Percentiles rank a stretch among this genome's conserved stretches.
phyloP scores from a whole-genome alignment of 352 stramenopile genomes.

The Phytopythium ostracodes region DNA sequence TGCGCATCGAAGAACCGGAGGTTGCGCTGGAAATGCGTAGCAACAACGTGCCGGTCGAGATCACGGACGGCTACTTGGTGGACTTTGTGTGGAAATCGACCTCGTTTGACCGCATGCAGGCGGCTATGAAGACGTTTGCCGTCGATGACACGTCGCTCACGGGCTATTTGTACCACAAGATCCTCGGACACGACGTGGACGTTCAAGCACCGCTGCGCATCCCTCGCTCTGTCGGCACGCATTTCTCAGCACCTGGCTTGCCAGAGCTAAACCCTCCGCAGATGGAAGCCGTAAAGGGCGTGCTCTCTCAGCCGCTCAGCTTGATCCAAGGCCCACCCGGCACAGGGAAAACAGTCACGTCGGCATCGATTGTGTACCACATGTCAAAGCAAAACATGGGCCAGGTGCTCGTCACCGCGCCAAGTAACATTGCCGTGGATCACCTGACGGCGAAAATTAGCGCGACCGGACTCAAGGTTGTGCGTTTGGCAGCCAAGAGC shows the following conservation, averaged over 20 bases:
- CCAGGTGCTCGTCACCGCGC: constrained; percentile 98
- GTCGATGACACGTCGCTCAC: constrained; percentile 98
- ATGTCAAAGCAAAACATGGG: constrained; percentile 98
- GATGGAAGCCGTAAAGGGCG: constrained; percentile 92
- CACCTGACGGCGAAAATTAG: constrained; percentile 97
- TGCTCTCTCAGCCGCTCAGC: constrained; percentile 96
- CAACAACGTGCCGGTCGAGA: constrained; percentile 85
- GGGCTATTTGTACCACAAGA: constrained; percentile 99
- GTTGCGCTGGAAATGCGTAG: constrained; percentile 86
- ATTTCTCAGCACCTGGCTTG: constrained; percentile 92
- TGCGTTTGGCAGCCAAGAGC: constrained; percentile 97
- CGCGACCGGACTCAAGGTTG: constrained; percentile 96
- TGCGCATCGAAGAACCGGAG: constrained; percentile 79
- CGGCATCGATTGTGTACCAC: constrained; percentile 98
- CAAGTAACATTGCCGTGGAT: constrained; percentile 99
- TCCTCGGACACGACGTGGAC: constrained; percentile 97
- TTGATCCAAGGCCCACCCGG: constrained; percentile 98
- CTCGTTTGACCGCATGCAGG: constrained; percentile 99
- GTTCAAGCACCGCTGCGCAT: constrained; percentile 87
- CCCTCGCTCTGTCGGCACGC: constrained; percentile 55
- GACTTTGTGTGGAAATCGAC: constrained; percentile 99
- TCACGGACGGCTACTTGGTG: constrained; percentile 95
- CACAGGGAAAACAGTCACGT: constrained; percentile 98
- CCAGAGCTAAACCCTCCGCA: constrained; percentile 98
- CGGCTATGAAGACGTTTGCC: constrained; percentile 98